Percentiles rank a stretch among this genome's conserved stretches.
Conservation (phyloP, 768 basidiomycete genomes). For the Kwoniella sp. region DNA sequence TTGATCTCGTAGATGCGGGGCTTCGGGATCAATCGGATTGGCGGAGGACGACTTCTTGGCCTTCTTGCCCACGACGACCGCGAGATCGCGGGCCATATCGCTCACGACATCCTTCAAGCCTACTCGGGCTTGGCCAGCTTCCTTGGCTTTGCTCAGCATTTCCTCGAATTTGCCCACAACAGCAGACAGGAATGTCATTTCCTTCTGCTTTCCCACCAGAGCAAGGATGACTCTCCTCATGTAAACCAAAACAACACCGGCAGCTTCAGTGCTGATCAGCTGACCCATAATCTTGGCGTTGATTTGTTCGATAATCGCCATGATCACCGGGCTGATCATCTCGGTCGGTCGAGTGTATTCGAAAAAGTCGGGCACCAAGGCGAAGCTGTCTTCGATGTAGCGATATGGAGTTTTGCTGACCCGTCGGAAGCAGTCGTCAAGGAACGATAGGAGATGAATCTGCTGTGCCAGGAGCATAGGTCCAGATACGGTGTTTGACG, state of each 20-base stretch:
- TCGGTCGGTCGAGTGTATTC: constrained; percentile 18
- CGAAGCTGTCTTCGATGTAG: constrained; percentile 70
- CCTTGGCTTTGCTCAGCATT: constrained; percentile 23
- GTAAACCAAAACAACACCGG: constrained; percentile 62
- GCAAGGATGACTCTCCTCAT: constrained; percentile 62
- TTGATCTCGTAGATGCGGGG: constrained; percentile 9
- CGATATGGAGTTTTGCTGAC: constrained; percentile 77
- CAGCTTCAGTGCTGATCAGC: constrained; percentile 59
- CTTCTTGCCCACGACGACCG: constrained; percentile 4
- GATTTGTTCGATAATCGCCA: constrained; percentile 75
- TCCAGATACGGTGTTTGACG: constrained; percentile 47
- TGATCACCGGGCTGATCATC: constrained; percentile 66
- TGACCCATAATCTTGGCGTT: constrained; percentile 62
- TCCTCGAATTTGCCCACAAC: constrained; percentile 27
- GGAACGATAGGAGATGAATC: constrained; percentile 61
- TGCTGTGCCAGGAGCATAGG: constrained; percentile 34
- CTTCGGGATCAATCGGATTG: neutral
- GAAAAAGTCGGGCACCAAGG: constrained; percentile 43
- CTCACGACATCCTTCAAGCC: constrained; percentile 25
- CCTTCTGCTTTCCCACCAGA: constrained; percentile 58
- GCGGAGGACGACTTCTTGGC: neutral
- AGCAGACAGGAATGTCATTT: constrained; percentile 36
- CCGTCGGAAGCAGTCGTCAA: constrained; percentile 81
- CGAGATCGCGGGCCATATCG: constrained; percentile 22
- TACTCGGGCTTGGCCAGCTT: constrained; percentile 25